Conservation (phyloP, 495 filamentous ascomycete species). For the Trichoderma orchidacearum region DNA sequence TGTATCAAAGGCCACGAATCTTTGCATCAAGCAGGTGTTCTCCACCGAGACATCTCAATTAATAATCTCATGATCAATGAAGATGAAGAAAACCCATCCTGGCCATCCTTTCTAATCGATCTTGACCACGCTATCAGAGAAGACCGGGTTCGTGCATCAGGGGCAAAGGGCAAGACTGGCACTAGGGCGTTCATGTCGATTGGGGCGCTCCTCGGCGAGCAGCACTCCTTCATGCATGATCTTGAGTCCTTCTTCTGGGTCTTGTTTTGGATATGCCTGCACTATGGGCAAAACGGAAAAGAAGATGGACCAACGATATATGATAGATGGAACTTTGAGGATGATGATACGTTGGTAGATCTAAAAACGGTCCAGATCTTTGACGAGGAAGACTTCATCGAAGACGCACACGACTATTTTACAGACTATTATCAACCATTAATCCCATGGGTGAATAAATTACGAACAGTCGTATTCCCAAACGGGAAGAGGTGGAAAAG, state of each 20-base stretch:
- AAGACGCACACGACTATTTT: conserved; percentile 10
- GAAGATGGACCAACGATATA: conserved; percentile 6
- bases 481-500: conserved; percentile 13
- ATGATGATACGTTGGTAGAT: too few species aligned
- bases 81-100: conserved; percentile 15
- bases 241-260: conserved; percentile 44
- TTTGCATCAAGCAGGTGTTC: conserved; percentile 13
- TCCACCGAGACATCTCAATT: conserved; percentile 23
- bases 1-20: conserved; percentile 17
- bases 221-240: conserved; percentile 30
- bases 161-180: conserved; percentile 26
- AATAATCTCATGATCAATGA: conserved; percentile 30
- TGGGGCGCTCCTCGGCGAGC: conserved; percentile 21
- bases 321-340: conserved; percentile 16
- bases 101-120: conserved; percentile 24
- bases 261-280: conserved; percentile 34
- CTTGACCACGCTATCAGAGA: conserved; percentile 25
- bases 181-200: conserved; percentile 34
- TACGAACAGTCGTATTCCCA: conserved; percentile 21
- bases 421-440: conserved; percentile 19
- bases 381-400: conserved; percentile 13
- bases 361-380: conserved; percentile 12
- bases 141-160: conserved; percentile 14
- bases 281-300: conserved; percentile 16
- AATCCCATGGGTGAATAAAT: conserved; percentile 20